Evolutionary conservation across 1,139 yeast genomes (phyloP).

Genomic region (Candida buenavistaensis): DNA sequence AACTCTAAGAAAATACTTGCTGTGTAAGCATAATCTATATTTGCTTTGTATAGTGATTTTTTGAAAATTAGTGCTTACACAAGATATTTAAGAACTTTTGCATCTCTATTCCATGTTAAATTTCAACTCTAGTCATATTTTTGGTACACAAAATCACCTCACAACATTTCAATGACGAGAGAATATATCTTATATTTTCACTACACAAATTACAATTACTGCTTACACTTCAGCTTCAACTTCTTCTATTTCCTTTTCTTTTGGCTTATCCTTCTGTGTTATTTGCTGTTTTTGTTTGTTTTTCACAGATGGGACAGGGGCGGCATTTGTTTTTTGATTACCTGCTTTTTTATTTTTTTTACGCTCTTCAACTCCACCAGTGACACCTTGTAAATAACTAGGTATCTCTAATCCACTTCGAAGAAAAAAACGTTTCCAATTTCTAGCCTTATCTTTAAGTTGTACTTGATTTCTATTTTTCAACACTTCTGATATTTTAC

Average conservation of each 20-base stretch:
- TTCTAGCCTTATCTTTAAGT: conserved; percentile 91
- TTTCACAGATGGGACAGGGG: conserved; percentile 32
- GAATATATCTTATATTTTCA: too few species aligned
- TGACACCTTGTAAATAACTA: conserved; percentile 72
- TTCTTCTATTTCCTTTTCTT: not conserved
- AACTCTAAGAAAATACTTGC: too few species aligned
- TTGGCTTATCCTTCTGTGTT: conserved; percentile 7
- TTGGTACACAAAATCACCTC: not conserved
- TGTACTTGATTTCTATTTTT: conserved; percentile 89
- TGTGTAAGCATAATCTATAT: too few species aligned
- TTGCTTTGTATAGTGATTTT: too few species aligned
- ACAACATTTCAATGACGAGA: too few species aligned
- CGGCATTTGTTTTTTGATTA: conserved; percentile 43
- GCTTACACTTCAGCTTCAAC: conserved; percentile 2
- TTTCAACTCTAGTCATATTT: conserved; percentile 1
- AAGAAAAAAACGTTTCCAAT: conserved; percentile 85
- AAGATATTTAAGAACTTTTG: conserved; percentile 1
- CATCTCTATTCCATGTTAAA: conserved; percentile 4
- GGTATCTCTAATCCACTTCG: conserved; percentile 76
- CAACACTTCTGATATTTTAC: conserved; percentile 76
- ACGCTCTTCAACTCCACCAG: conserved; percentile 72
- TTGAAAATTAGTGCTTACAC: too few species aligned
- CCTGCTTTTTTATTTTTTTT: conserved; percentile 21
- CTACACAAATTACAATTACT: too few species aligned
- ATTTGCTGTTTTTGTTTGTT: conserved; percentile 11